Evolutionary conservation across 345 rosid genomes (phyloP).

Genomic region (Aquilaria malaccensis): DNA sequence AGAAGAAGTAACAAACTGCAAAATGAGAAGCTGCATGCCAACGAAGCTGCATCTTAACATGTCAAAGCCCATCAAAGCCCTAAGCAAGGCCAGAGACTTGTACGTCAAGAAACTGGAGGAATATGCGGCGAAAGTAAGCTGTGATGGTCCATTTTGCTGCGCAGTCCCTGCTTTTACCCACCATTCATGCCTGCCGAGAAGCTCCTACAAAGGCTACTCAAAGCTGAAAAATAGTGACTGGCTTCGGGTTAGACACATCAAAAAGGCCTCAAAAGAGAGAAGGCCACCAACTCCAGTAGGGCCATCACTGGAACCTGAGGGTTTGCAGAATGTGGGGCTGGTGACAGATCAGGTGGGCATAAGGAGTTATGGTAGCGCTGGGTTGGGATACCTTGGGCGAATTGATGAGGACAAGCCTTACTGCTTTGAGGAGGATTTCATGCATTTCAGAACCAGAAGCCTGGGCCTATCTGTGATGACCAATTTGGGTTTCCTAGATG

Average conservation of each 20-base stretch:
- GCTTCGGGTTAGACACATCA: neutral
- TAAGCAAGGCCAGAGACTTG: constrained; percentile 18
- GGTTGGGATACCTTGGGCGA: constrained; percentile 3
- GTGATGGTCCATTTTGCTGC: constrained; percentile 5
- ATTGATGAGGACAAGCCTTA: constrained; percentile 10
- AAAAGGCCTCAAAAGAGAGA: neutral
- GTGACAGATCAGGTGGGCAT: neutral
- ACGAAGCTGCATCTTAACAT: constrained; percentile 7
- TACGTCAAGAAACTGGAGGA: constrained; percentile 18
- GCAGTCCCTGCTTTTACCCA: neutral
- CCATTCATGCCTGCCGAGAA: constrained; percentile 4
- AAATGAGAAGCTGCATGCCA: constrained; percentile 9
- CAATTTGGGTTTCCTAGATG: too few species aligned
- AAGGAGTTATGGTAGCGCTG: neutral
- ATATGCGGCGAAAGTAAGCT: constrained; percentile 8
- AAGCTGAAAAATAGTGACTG: neutral
- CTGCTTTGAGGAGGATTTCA: constrained; percentile 5
- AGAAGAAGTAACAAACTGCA: neutral
- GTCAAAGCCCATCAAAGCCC: constrained; percentile 11
- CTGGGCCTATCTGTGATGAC: too few species aligned
- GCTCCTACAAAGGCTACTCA: constrained; percentile 7
- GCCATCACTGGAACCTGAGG: too few species aligned
- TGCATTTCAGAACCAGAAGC: constrained; percentile 25
- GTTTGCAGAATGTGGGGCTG: neutral
- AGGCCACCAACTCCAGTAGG: neutral